phyloP scores from a whole-genome alignment of 352 stramenopile genomes.

The Globisporangium alternatum region DNA sequence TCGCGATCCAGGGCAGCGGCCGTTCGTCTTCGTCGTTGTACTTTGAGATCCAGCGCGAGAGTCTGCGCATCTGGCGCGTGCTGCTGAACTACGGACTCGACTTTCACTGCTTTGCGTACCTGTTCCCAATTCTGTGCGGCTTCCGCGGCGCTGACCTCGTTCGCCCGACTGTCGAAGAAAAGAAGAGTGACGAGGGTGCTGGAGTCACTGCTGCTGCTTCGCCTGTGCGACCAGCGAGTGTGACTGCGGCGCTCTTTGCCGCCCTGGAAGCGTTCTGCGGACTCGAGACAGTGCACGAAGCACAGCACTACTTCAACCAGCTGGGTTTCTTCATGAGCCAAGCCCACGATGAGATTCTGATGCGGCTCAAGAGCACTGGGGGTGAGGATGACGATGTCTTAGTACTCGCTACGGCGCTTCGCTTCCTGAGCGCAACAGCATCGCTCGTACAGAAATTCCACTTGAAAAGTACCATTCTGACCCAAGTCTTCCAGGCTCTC shows the following conservation, averaged over 20 bases:
- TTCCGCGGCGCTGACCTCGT: slow-evolving; percentile 26
- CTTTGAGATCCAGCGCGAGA: slow-evolving; percentile 45
- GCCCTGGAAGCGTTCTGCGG: slow-evolving; percentile 47
- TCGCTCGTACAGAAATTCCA: slow-evolving; percentile 54
- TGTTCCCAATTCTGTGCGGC: slow-evolving; percentile 52
- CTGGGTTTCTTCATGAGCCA: slow-evolving; percentile 46
- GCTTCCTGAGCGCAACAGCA: slow-evolving; percentile 42
- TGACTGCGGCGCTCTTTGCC: slow-evolving; percentile 37
- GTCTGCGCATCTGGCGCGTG: slow-evolving; percentile 59
- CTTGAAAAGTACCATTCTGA: slow-evolving; percentile 30
- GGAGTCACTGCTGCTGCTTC: neutral
- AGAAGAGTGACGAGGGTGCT: neutral
- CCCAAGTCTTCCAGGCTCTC: slow-evolving; percentile 31
- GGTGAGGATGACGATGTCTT: neutral
- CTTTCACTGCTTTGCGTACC: slow-evolving; percentile 66
- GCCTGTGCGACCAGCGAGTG: neutral
- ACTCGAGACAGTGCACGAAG: slow-evolving; percentile 42
- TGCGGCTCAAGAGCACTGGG: neutral
- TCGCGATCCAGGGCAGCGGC: slow-evolving; percentile 32
- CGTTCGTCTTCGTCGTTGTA: slow-evolving; percentile 17
- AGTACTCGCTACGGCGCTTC: slow-evolving; percentile 33
- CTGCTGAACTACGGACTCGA: slow-evolving; percentile 64
- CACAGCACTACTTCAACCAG: slow-evolving; percentile 64
- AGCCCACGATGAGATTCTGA: slow-evolving; percentile 27
- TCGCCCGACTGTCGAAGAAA: neutral